Evolutionary conservation across 1,139 yeast species (phyloP).

Genomic region (Zygosaccharomyces pseudobailii): DNA sequence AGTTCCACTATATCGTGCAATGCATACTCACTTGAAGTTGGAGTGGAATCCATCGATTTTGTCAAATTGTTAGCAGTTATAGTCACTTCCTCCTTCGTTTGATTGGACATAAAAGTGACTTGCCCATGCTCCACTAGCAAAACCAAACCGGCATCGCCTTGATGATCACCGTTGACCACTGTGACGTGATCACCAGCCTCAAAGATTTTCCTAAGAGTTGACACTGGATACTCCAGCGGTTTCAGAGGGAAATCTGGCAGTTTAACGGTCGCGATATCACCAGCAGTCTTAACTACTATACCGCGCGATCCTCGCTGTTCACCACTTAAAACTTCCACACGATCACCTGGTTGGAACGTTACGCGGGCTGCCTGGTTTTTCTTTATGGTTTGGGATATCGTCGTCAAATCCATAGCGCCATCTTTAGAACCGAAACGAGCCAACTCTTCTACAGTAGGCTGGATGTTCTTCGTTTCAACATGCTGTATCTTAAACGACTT

Average conservation of each 20-base stretch:
- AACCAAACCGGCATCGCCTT: constrained; percentile 92
- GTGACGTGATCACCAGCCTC: constrained; percentile 93
- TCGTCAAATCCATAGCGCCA: constrained; percentile 78
- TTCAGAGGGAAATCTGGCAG: constrained; percentile 44
- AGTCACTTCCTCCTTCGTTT: constrained; percentile 79
- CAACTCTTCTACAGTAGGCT: constrained; percentile 84
- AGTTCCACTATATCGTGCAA: constrained; percentile 87
- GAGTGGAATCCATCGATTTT: constrained; percentile 69
- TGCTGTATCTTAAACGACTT: constrained; percentile 83
- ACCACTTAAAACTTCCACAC: constrained; percentile 86
- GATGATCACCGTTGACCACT: constrained; percentile 84
- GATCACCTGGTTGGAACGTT: constrained; percentile 87
- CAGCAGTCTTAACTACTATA: constrained; percentile 55
- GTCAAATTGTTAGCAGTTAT: constrained; percentile 87
- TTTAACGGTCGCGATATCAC: constrained; percentile 40
- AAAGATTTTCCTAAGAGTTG: constrained; percentile 79
- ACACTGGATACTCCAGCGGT: constrained; percentile 68
- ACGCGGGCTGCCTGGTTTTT: constrained; percentile 52
- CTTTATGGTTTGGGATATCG: constrained; percentile 79
- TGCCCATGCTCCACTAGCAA: constrained; percentile 77
- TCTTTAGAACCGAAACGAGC: constrained; percentile 70
- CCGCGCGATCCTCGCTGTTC: constrained; percentile 92
- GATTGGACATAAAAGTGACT: constrained; percentile 85
- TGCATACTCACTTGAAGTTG: constrained; percentile 69
- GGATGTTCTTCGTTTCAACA: constrained; percentile 76